These are phyloP conservation scores for Phytopythium mirpurense DNA, from an alignment of 352 stramenopile genomes.

Conservation along the genomic window DNA sequence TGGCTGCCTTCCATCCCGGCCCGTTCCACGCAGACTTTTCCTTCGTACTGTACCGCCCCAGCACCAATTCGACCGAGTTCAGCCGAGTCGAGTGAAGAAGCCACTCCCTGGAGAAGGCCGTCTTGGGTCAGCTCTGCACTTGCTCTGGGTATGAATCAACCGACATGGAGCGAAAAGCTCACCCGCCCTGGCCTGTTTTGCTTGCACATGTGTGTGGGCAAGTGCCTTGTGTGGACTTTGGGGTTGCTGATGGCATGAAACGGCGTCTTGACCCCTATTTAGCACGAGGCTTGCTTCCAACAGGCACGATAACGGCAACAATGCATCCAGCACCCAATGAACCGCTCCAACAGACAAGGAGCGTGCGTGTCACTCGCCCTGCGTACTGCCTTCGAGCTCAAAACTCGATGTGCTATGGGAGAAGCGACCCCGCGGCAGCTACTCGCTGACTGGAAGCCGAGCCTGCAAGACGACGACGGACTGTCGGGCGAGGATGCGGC, in stretches of 20 bases:
- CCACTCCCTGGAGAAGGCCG: neutral
- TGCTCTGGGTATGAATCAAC: neutral
- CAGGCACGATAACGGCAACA: no score
- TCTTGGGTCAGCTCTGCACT: neutral
- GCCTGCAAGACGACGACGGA: neutral
- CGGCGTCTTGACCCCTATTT: neutral
- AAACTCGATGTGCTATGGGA: no score
- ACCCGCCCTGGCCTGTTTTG: neutral
- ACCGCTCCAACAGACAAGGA: no score
- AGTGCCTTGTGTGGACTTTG: no score
- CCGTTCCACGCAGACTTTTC: slow-evolving; percentile 83
- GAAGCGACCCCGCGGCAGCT: neutral
- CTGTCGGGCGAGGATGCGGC: neutral
- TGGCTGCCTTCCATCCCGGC: slow-evolving; percentile 76
- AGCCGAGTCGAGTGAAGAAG: slow-evolving; percentile 59
- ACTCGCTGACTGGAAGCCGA: neutral
- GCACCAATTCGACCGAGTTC: slow-evolving; percentile 80
- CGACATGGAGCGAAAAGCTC: neutral
- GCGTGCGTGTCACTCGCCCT: neutral
- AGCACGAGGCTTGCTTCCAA: neutral
- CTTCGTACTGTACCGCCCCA: slow-evolving; percentile 82
- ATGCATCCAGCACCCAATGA: no score
- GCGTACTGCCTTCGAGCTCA: no score
- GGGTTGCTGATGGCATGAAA: neutral
- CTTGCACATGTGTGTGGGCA: no score